Evolutionary conservation across 1,284 basidiomycete genomes (phyloP).

Genomic region (Rhodotorula sp.): DNA sequence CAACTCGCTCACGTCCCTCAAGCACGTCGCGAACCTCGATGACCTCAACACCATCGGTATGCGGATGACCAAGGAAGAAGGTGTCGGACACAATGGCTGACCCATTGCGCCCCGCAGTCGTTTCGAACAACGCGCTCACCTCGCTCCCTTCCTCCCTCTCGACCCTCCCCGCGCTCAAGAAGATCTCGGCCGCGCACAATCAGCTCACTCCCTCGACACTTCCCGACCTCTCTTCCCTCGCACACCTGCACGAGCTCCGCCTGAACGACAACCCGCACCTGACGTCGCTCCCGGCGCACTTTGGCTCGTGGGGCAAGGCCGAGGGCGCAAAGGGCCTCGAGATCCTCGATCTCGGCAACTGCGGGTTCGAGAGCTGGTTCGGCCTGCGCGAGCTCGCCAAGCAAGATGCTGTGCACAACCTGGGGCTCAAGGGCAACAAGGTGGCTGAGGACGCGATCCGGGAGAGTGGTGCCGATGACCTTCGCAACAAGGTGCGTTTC

Average conservation of each 20-base stretch:
- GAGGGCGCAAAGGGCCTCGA: slow-evolving; percentile 27
- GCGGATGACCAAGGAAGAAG: too few relatives aligned
- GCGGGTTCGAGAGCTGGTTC: slow-evolving; percentile 41
- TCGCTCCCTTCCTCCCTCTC: slow-evolving; percentile 34
- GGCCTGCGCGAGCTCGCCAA: slow-evolving; percentile 32
- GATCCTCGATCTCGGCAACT: slow-evolving; percentile 37
- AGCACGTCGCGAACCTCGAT: slow-evolving; percentile 27
- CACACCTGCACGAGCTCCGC: slow-evolving; percentile 34
- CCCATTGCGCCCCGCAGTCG: slow-evolving; percentile 17
- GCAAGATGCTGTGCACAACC: slow-evolving; percentile 32
- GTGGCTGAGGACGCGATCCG: slow-evolving; percentile 31
- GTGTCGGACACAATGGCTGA: not conserved
- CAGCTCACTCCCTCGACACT: slow-evolving; percentile 25
- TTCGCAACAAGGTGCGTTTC: slow-evolving; percentile 32
- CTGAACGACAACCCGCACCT: slow-evolving; percentile 35
- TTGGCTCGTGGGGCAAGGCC: slow-evolving; percentile 36
- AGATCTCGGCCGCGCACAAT: slow-evolving; percentile 42
- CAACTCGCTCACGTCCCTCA: slow-evolving; percentile 33
- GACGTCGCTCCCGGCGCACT: slow-evolving; percentile 29
- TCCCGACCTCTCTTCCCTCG: slow-evolving; percentile 35
- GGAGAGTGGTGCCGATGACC: slow-evolving; percentile 23
- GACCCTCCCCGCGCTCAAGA: slow-evolving; percentile 37
- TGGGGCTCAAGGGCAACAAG: slow-evolving; percentile 41
- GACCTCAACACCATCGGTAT: slow-evolving; percentile 39
- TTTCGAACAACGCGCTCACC: slow-evolving; percentile 40